phyloP scores from a whole-genome alignment of 2,329 filamentous ascomycete species.

The Epichloe baconii region DNA sequence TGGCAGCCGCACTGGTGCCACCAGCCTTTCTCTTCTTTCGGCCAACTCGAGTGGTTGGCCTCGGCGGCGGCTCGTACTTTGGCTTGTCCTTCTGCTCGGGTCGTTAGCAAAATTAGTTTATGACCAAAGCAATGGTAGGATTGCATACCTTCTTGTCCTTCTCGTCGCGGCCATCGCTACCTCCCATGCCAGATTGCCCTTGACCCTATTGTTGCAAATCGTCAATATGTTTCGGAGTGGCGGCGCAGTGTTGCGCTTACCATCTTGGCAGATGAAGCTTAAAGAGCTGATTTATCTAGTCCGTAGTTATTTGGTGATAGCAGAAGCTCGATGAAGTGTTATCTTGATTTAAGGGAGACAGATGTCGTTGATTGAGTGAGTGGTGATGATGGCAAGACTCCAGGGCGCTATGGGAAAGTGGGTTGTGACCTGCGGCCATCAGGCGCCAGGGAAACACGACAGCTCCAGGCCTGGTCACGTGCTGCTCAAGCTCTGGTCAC shows the following conservation, averaged over 20 bases:
- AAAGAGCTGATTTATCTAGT: slow-evolving; percentile 10
- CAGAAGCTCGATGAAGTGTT: not conserved
- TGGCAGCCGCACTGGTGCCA: slow-evolving; percentile 86
- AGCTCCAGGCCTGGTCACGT: slow-evolving; percentile 13
- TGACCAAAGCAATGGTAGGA: not conserved
- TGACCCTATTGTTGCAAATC: slow-evolving; percentile 46
- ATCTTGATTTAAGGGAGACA: not conserved
- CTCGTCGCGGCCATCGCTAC: slow-evolving; percentile 65
- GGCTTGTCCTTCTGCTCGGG: slow-evolving; percentile 85
- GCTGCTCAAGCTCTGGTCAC: not conserved
- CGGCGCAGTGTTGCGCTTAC: slow-evolving; percentile 13
- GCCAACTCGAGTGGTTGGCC: slow-evolving; percentile 90
- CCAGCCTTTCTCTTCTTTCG: slow-evolving; percentile 97
- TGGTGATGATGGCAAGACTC: slow-evolving; percentile 13
- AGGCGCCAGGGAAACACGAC: slow-evolving; percentile 36
- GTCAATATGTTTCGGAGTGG: not conserved
- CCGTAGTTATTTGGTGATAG: not conserved
- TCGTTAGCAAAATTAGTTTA: slow-evolving; percentile 9
- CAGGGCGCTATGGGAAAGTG: slow-evolving; percentile 10
- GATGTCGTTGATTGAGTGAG: slow-evolving; percentile 3
- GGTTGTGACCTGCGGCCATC: slow-evolving; percentile 16
- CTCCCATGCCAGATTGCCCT: slow-evolving; percentile 78
- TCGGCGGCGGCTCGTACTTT: slow-evolving; percentile 97
- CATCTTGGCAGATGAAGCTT: slow-evolving; percentile 22
- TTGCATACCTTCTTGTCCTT: slow-evolving; percentile 81